A percentile compares a stretch with the other conserved stretches of the same genome.
These are phyloP conservation scores for Coniophora puteana DNA, from an alignment of 1,284 basidiomycete genomes.

Conservation along the genomic window DNA sequence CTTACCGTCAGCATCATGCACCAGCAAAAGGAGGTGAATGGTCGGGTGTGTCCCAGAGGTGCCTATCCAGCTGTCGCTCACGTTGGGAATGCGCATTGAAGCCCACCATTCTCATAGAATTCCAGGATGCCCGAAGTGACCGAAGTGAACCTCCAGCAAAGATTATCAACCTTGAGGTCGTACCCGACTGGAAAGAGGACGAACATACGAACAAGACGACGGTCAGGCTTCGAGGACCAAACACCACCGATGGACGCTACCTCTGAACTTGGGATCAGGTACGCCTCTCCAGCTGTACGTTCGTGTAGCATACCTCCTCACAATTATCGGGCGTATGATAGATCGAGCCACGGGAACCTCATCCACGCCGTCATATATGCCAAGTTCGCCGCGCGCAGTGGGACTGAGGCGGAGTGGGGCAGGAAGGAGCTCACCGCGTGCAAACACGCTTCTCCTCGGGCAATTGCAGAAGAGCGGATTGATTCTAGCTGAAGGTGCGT, in stretches of 20 bases:
- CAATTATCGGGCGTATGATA: too few relatives aligned
- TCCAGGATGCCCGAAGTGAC: slow-evolving; percentile 34
- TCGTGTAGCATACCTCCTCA: too few relatives aligned
- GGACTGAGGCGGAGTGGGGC: too few relatives aligned
- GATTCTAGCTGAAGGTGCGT: slow-evolving; percentile 52
- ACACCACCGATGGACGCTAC: slow-evolving; percentile 76
- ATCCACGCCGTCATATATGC: too few relatives aligned
- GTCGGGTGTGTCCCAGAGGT: slow-evolving; percentile 26
- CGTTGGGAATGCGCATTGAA: too few relatives aligned
- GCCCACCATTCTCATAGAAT: slow-evolving; percentile 3
- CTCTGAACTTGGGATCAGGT: slow-evolving; percentile 48
- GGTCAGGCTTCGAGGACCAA: too few relatives aligned
- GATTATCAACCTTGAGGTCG: slow-evolving; percentile 87
- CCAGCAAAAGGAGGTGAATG: slow-evolving; percentile 55
- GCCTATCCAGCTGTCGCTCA: too few relatives aligned
- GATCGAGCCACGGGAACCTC: too few relatives aligned
- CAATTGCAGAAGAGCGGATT: slow-evolving; percentile 55
- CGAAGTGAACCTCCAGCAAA: slow-evolving; percentile 82
- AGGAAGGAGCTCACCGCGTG: slow-evolving; percentile 92
- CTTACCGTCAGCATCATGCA: slow-evolving; percentile 80
- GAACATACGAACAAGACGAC: slow-evolving; percentile 84
- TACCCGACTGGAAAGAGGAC: slow-evolving; percentile 84
- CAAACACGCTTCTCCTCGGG: slow-evolving; percentile 76
- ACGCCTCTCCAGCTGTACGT: too few relatives aligned
- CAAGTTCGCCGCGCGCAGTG: too few relatives aligned